Conservation (phyloP, 2,329 filamentous ascomycete genomes). For the Curvularia eragrostidis region DNA sequence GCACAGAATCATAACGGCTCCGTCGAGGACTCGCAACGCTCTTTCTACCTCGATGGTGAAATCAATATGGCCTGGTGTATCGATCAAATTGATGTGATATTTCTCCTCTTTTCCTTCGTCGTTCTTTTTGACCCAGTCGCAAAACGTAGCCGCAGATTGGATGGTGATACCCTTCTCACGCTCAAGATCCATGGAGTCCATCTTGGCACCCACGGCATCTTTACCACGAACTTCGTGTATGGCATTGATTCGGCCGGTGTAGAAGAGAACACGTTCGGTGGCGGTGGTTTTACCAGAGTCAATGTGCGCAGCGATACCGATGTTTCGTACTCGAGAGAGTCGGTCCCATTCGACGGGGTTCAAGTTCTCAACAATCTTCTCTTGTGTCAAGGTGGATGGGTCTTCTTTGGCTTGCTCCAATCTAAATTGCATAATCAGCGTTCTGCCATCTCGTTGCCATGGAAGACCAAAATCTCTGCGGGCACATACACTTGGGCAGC, state of each 20-base stretch:
- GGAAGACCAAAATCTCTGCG: conserved; percentile 1
- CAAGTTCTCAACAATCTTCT: conserved; percentile 79
- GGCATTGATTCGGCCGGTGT: conserved; percentile 93
- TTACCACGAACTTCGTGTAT: conserved; percentile 97
- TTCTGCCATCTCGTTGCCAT: conserved; percentile 17
- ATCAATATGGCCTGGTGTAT: conserved; percentile 97
- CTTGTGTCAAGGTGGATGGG: conserved; percentile 64
- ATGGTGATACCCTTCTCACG: conserved; percentile 99
- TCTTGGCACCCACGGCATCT: conserved; percentile 95
- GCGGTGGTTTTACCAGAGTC: conserved; percentile 98
- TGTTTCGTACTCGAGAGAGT: conserved; percentile 86
- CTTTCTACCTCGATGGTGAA: conserved; percentile 99
- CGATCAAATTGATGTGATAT: conserved; percentile 98
- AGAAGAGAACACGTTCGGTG: conserved; percentile 96
- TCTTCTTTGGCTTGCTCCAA: conserved; percentile 64
- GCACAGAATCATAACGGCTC: conserved; percentile 97
- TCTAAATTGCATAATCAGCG: conserved; percentile 35
- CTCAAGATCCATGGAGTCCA: conserved; percentile 99
- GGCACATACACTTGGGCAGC: conserved; percentile 49
- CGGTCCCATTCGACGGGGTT: conserved; percentile 78
- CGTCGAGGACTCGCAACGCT: conserved; percentile 91
- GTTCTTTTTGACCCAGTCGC: conserved; percentile 87
- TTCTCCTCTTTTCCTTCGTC: conserved; percentile 79
- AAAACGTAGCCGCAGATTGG: conserved; percentile 96
- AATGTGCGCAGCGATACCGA: conserved; percentile 98